phyloP scores from a whole-genome alignment of 2,329 filamentous ascomycete species.

The Sclerotinia borealis region DNA sequence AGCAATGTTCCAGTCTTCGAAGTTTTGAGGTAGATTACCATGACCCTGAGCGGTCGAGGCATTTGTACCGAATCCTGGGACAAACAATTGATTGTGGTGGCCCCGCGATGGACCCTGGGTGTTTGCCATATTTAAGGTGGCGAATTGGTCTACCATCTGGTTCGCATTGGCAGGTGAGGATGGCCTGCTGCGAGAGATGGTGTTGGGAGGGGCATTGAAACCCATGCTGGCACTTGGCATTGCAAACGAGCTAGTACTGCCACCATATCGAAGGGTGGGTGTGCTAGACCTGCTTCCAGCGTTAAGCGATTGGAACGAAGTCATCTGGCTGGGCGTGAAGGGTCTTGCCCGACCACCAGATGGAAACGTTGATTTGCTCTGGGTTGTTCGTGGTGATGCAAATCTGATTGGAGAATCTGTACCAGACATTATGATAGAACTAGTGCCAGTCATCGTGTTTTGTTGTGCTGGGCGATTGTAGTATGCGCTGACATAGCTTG shows the following conservation, averaged over 20 bases:
- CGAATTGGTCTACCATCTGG: neutral
- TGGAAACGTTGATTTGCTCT: slow-evolving; percentile 4
- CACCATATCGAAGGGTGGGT: slow-evolving; percentile 3
- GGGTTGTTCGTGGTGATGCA: slow-evolving; percentile 1
- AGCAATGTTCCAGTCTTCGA: neutral
- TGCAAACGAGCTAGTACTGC: neutral
- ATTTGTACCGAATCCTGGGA: neutral
- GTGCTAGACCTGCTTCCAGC: neutral
- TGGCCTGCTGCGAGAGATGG: slow-evolving; percentile 7
- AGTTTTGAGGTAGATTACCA: neutral
- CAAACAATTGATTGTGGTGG: slow-evolving; percentile 4
- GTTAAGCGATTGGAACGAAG: slow-evolving; percentile 5
- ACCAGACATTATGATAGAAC: neutral
- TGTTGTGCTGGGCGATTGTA: slow-evolving; percentile 1
- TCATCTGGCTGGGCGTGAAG: slow-evolving; percentile 3
- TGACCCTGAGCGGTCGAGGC: neutral
- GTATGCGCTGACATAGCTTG: neutral
- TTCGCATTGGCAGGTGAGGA: slow-evolving; percentile 4
- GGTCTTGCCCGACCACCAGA: slow-evolving; percentile 4
- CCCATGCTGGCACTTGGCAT: neutral
- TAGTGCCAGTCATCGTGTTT: neutral
- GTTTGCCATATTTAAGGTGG: neutral
- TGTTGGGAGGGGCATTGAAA: slow-evolving; percentile 3
- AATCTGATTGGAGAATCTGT: neutral
- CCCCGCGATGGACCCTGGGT: neutral